These are phyloP conservation scores for Termitomyces sp. DNA, from an alignment of 768 basidiomycete species.

Conservation along the genomic window DNA sequence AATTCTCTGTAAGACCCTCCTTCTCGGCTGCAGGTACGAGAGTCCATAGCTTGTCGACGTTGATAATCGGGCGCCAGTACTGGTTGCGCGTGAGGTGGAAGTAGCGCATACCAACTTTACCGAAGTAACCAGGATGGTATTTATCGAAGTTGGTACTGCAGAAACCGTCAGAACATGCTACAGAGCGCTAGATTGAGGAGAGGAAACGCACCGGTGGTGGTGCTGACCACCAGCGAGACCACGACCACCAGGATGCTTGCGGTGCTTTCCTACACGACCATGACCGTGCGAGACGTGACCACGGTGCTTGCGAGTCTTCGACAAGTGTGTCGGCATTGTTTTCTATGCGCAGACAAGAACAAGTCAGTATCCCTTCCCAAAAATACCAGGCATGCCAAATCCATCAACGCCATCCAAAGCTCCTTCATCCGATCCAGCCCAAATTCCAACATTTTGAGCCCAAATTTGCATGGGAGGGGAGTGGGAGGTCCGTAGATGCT, in stretches of 20 bases:
- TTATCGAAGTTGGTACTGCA: slow-evolving; percentile 93
- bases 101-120: slow-evolving; percentile 99
- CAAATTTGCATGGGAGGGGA: slow-evolving; percentile 13
- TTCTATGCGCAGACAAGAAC: slow-evolving; percentile 27
- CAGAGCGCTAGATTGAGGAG: not conserved
- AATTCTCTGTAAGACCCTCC: slow-evolving; percentile 67
- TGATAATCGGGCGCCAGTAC: slow-evolving; percentile 94
- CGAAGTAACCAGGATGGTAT: slow-evolving; percentile 99
- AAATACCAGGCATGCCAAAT: slow-evolving; percentile 18
- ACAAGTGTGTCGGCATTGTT: slow-evolving; percentile 91
- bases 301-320: slow-evolving; percentile 98
- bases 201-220: slow-evolving; percentile 84
- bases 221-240: slow-evolving; percentile 99
- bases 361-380: slow-evolving; percentile 21
- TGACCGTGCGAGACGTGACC: slow-evolving; percentile 99
- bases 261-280: slow-evolving; percentile 99
- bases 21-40: slow-evolving; percentile 87
- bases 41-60: slow-evolving; percentile 96
- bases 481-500: slow-evolving; percentile 5
- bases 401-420: slow-evolving; percentile 49
- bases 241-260: slow-evolving; percentile 99
- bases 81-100: slow-evolving; percentile 94
- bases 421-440: slow-evolving; percentile 38
- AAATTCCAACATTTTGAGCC: slow-evolving; percentile 26
- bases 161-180: slow-evolving; percentile 4